Base-by-base conservation (phyloP, 2,329 filamentous ascomycete species). In the Helotiales sp. region DNA sequence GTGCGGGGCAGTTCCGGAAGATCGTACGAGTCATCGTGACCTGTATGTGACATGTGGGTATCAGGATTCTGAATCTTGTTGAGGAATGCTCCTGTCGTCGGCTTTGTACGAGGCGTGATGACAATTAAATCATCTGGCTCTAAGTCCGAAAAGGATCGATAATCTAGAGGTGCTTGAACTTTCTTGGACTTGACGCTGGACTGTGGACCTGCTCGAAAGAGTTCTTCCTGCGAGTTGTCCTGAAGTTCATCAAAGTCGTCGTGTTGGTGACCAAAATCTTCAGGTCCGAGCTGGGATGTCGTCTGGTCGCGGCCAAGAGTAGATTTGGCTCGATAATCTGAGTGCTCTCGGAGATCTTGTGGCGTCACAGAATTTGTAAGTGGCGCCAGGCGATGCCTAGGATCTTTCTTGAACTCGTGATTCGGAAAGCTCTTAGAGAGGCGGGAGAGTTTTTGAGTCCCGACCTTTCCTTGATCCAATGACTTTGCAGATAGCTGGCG, bases 181-280 rank as follows among this genome's bases (percentile, higher is more conserved):
- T 61, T 54, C 28, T 52, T 32, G 45, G 34, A 37, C 20, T 64
- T 28, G 57, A 55, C 32, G 37, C 54, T 61, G 13, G 57, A 43
- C 24, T 45, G 45, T 58, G 32, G 22, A 24, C 20, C 47, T 43
- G n/a, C 13, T 8, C 26, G 30, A 61, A 40, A 61, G 20, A 40
- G 43, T 28, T 40, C 17, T 52, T 65, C 55, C 50, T 61, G 55
- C 15, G 64, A 61, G 15, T 40, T 28, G 13, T 66, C 65, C 10
- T 64, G 49, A 60, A 66, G 52, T 28, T 68, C 61, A 32, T 69
- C 69, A 10, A 66, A 20, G 57, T 66, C 65, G 24, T 64, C 49
- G 5, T 49, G 43, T 20, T 60, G 54, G 47, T 47, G 45, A 32
- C 26, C n/a, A 40, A 30, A 61, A 24, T 50, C 59, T 61, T 37